These are phyloP conservation scores for Boletus rubropictus DNA, from an alignment of 768 basidiomycete species.

Conservation along the genomic window DNA sequence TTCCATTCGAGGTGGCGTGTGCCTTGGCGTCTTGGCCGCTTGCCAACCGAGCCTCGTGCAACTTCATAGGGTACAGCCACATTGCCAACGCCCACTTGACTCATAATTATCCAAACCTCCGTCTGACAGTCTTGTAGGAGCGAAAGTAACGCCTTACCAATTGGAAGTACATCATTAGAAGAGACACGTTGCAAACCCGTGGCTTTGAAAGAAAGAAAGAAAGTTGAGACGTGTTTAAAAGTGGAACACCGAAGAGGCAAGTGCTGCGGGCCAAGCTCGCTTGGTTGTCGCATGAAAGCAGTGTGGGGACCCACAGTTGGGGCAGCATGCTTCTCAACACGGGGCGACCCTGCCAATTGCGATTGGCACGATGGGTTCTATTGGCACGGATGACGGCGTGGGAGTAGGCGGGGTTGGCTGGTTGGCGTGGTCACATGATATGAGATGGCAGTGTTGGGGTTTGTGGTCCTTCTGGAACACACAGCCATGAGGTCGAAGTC, in stretches of 20 bases:
- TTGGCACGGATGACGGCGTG: neutral
- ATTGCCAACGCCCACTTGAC: neutral
- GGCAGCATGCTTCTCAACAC: neutral
- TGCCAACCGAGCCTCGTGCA: constrained; percentile 18
- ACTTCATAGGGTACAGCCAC: constrained; percentile 25
- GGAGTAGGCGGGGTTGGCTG: neutral
- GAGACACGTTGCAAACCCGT: constrained; percentile 22
- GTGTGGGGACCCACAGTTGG: constrained; percentile 2
- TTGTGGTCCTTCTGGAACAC: constrained; percentile 11
- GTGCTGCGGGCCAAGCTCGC: constrained; percentile 11
- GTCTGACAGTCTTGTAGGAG: neutral
- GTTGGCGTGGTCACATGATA: constrained; percentile 11
- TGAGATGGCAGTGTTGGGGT: constrained; percentile 4
- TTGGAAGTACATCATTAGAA: constrained; percentile 14
- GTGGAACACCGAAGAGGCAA: neutral
- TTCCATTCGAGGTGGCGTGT: constrained; percentile 13
- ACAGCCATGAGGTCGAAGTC: constrained; percentile 7
- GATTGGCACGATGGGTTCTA: neutral
- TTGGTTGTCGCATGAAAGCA: constrained; percentile 15
- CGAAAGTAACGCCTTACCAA: constrained; percentile 3
- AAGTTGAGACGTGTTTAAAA: neutral
- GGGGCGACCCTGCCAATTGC: constrained; percentile 2
- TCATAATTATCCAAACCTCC: neutral
- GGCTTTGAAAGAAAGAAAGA: neutral
- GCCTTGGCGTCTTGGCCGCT: constrained; percentile 20